Base-by-base conservation (phyloP, 768 basidiomycete genomes). In the Tubosaeta sp. region DNA sequence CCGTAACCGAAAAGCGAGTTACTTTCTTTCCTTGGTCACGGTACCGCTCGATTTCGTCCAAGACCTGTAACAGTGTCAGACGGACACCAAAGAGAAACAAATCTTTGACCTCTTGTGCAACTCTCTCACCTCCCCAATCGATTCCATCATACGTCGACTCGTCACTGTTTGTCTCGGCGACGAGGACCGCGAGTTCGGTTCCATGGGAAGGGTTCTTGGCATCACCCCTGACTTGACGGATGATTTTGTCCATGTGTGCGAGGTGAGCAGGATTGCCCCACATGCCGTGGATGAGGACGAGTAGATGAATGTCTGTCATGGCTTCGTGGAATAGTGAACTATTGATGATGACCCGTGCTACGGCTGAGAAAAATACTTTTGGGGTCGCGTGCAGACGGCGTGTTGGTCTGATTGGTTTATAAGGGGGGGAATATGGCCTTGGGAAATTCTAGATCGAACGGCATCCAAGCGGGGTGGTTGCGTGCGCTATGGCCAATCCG, bases 101-200 rank as follows among this genome's bases (percentile, higher is more conserved):
- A 37, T 16, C 4, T 17, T 74, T 33, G 46, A 89, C 90, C 81
- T 94, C 91, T 54, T 83, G 72, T 4, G 88, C 82, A 33, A 92
- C 82, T 31, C 91, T 76, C 69, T 91, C 88, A 34, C 83, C 86
- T 52, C 88, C 85, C 81, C 88, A 88, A 63, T 92, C 90, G 22
- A 92, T 80, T 1, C 90, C 89, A 57, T 92, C 90, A 59, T 91
- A 91, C 1, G 88, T 90, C 10, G 76, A 77, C 27, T 82, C 78
- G 29, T 82, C 82, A 16, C 72, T 64, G 64, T 90, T 88, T 3
- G 84, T 79, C 59, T 87, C 72, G 3, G 88, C 79, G 0, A 82
- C 64, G n/a, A 90, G 67, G 26, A 88, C 74, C 33, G 81, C 80
- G 6, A 93, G 74, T 52, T 74, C 63, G n/a, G 72, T 66, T 11